phyloP scores from a whole-genome alignment of 768 basidiomycete species.

The Roridomyces roridus region DNA sequence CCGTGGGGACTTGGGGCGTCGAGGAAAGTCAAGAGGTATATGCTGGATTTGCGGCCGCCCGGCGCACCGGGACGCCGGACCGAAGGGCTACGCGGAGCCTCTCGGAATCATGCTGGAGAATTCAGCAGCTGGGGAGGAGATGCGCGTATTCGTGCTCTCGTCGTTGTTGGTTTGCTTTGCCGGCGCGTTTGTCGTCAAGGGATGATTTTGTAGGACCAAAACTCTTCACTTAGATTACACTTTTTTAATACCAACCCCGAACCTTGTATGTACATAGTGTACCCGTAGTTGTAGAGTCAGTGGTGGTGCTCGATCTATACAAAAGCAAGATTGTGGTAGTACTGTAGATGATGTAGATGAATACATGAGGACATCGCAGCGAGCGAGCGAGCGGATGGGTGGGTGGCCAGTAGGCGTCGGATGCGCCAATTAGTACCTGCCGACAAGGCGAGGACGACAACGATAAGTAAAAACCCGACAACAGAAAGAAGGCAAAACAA shows the following conservation, averaged over 20 bases:
- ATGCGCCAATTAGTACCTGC: constrained; percentile 29
- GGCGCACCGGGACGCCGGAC: constrained; percentile 43
- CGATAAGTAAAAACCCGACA: constrained; percentile 20
- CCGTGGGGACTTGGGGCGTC: constrained; percentile 54
- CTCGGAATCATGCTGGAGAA: constrained; percentile 57
- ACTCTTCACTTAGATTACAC: no score
- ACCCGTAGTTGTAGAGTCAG: no score
- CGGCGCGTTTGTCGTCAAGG: constrained; percentile 45
- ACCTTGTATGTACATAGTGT: no score
- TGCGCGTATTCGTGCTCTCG: constrained; percentile 64
- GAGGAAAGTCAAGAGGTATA: constrained; percentile 43
- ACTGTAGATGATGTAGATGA: no score
- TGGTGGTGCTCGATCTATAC: no score
- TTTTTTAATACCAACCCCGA: no score
- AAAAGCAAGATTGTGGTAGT: background rate
- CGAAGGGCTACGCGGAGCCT: constrained; percentile 46
- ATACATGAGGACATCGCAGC: no score
- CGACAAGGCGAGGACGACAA: constrained; percentile 22
- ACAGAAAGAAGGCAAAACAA: constrained; percentile 1
- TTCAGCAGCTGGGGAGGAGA: constrained; percentile 72
- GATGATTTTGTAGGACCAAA: no score
- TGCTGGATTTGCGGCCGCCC: constrained; percentile 46
- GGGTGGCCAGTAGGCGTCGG: background rate
- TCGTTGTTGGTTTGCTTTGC: constrained; percentile 54
- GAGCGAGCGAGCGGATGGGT: background rate